These are phyloP conservation scores for Pythium diclinum DNA, from an alignment of 352 stramenopile species.

Conservation along the genomic window DNA sequence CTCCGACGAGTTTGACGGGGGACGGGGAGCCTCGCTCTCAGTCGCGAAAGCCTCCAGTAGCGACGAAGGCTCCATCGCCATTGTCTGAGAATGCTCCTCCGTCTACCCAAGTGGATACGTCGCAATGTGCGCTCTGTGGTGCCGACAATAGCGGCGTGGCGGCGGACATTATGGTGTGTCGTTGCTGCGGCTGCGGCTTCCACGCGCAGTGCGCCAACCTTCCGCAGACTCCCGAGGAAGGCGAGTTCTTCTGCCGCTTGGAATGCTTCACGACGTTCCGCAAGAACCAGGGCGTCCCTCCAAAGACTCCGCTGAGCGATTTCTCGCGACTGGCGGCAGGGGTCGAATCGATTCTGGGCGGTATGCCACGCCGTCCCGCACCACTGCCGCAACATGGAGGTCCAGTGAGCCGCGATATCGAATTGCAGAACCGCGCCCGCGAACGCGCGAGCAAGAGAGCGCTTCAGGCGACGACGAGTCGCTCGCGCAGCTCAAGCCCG, in stretches of 20 bases:
- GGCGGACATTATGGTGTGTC: slow-evolving; percentile 47
- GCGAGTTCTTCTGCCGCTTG: slow-evolving; percentile 66
- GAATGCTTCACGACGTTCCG: slow-evolving; percentile 55
- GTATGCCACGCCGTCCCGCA: slow-evolving; percentile 7
- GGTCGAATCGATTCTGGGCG: slow-evolving; percentile 21
- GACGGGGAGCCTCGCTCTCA: neutral
- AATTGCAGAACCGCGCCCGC: neutral
- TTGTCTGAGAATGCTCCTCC: slow-evolving; percentile 10
- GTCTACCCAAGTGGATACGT: slow-evolving; percentile 11
- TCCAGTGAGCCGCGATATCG: neutral
- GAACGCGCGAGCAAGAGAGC: slow-evolving; percentile 10
- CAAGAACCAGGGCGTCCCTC: slow-evolving; percentile 27
- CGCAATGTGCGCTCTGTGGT: slow-evolving; percentile 17
- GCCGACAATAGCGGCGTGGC: slow-evolving; percentile 5
- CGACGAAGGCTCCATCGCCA: slow-evolving; percentile 9
- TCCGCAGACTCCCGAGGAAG: slow-evolving; percentile 54
- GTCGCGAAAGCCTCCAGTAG: neutral
- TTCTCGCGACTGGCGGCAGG: slow-evolving; percentile 19
- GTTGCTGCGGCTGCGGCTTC: slow-evolving; percentile 49
- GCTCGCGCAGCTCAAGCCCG: slow-evolving; percentile 25
- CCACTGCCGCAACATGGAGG: neutral
- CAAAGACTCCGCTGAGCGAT: slow-evolving; percentile 21
- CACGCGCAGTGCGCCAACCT: slow-evolving; percentile 66
- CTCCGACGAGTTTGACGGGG: neutral
- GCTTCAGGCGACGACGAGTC: slow-evolving; percentile 3